Evolutionary conservation across 148 eudicot genomes (phyloP).

Genomic region (Pharnaceum exiguum): DNA sequence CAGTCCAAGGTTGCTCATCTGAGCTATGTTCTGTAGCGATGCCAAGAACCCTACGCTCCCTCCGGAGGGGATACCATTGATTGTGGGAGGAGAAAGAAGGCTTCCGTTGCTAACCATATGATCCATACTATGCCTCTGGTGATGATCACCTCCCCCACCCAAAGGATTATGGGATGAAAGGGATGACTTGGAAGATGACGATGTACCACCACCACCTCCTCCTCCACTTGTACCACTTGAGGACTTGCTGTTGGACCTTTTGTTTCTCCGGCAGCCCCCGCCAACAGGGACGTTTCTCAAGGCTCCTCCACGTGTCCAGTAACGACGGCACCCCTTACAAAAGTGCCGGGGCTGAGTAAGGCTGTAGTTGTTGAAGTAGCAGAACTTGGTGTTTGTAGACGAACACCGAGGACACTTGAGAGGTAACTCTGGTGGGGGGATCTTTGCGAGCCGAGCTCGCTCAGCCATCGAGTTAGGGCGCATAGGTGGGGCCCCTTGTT

Average conservation of each 20-base stretch:
- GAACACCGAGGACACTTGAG: slow-evolving; percentile 69
- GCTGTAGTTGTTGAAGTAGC: slow-evolving; percentile 74
- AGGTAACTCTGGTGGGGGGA: slow-evolving; percentile 58
- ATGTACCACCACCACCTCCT: slow-evolving; percentile 1
- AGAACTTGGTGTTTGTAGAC: slow-evolving; percentile 65
- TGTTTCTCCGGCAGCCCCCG: slow-evolving; percentile 65
- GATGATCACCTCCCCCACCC: slow-evolving; percentile 5
- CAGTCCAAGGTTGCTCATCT: slow-evolving; percentile 28
- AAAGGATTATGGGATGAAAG: slow-evolving; percentile 2
- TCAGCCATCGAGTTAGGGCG: slow-evolving; percentile 68
- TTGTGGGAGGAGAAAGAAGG: too few species aligned
- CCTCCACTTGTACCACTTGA: slow-evolving; percentile 16
- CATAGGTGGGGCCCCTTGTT: slow-evolving; percentile 23
- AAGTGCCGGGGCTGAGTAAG: slow-evolving; percentile 68
- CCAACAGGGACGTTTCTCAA: slow-evolving; percentile 69
- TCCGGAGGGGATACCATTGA: slow-evolving; percentile 23
- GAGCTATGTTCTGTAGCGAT: slow-evolving; percentile 39
- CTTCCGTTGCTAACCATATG: slow-evolving; percentile 18
- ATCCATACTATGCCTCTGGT: slow-evolving; percentile 12
- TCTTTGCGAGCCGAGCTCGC: slow-evolving; percentile 48
- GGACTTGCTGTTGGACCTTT: slow-evolving; percentile 35
- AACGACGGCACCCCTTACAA: slow-evolving; percentile 62
- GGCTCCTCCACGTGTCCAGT: slow-evolving; percentile 71
- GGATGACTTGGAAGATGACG: slow-evolving; percentile 17
- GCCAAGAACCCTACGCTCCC: slow-evolving; percentile 27